Evolutionary conservation across 306 rosid genomes (phyloP).

Genomic region (Quercus berberidifolia): DNA sequence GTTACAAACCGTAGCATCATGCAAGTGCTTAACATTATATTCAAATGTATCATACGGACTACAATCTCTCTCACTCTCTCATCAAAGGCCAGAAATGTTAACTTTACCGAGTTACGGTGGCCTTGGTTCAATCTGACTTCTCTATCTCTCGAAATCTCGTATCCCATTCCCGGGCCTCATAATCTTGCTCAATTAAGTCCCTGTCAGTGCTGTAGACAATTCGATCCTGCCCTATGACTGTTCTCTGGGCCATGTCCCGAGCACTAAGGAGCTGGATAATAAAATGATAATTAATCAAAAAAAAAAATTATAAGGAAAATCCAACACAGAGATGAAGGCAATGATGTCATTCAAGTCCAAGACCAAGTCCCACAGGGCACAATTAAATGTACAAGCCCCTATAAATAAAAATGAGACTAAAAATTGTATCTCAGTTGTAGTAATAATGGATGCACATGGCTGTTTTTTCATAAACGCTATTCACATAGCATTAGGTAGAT

Average conservation of each 20-base stretch:
- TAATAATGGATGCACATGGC: not conserved
- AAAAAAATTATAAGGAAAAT: not conserved
- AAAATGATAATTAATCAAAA: constrained; percentile 1
- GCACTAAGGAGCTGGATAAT: constrained; percentile 81
- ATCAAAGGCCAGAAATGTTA: not conserved
- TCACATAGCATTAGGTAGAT: not conserved
- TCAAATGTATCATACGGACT: no score
- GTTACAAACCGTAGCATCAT: not conserved
- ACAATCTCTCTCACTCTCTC: no score
- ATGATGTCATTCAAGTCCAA: not conserved
- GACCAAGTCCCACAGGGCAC: not conserved
- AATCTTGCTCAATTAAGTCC: constrained; percentile 89
- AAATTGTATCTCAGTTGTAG: not conserved
- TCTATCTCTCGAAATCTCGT: constrained; percentile 74
- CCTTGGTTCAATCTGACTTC: constrained; percentile 56
- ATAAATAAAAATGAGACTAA: not conserved
- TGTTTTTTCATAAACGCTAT: not conserved
- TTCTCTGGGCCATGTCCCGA: constrained; percentile 88
- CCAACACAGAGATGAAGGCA: not conserved
- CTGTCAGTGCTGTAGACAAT: constrained; percentile 90
- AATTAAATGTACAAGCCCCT: not conserved
- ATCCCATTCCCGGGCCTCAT: constrained; percentile 83
- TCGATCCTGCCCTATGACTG: constrained; percentile 79
- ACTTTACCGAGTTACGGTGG: constrained; percentile 15
- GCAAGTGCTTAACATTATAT: no score